phyloP scores from a whole-genome alignment of 176 grass and related monocot genomes.

The Oryza glaberrima region DNA sequence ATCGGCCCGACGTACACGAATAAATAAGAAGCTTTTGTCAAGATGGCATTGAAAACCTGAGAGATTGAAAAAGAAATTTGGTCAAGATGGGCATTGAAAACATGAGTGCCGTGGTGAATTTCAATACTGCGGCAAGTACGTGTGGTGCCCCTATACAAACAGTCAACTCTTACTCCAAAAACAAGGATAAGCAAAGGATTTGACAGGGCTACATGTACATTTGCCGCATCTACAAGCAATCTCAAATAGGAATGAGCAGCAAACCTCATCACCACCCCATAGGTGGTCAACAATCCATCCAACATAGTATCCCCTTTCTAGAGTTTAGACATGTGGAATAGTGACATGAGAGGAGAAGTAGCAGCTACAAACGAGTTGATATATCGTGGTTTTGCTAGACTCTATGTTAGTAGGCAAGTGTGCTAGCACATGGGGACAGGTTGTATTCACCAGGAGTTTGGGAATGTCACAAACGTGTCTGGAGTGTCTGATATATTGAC shows the following conservation, averaged over 20 bases:
- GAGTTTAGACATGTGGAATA: slow-evolving; percentile 25
- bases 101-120: slow-evolving; percentile 1
- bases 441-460: slow-evolving; percentile 26
- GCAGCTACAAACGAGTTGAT: background rate
- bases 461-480: background rate
- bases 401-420: slow-evolving; percentile 18
- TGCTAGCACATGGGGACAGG: slow-evolving; percentile 35
- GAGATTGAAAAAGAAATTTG: background rate
- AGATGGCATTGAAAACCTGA: slow-evolving; percentile 8
- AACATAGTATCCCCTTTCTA: background rate
- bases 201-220: background rate
- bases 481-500: too few species aligned
- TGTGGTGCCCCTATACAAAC: slow-evolving; percentile 23
- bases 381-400: slow-evolving; percentile 18
- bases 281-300: background rate
- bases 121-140: background rate
- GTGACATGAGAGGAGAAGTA: slow-evolving; percentile 26
- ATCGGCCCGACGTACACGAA: background rate
- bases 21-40: background rate
- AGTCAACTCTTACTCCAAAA: slow-evolving; percentile 19
- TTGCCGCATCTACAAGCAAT: slow-evolving; percentile 45
- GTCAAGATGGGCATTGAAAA: background rate
- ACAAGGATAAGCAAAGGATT: background rate
- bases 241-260: slow-evolving; percentile 45
- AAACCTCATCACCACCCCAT: slow-evolving; percentile 4